phyloP scores from a whole-genome alignment of 495 filamentous ascomycete genomes.

The Penicillium cataractarum region DNA sequence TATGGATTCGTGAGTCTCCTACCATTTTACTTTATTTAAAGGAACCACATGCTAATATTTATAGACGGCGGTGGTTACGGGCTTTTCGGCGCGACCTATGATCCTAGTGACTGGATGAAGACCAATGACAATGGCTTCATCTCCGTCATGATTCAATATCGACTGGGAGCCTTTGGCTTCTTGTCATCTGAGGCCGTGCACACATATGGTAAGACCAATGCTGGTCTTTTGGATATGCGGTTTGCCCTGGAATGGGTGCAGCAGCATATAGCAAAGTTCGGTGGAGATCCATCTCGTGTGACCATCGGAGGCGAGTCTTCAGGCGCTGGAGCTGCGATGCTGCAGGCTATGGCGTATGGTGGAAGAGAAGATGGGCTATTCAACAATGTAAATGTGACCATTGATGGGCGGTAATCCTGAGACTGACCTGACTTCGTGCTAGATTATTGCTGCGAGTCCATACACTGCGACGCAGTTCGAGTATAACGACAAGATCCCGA shows the following conservation, averaged over 20 bases:
- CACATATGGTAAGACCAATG: neutral
- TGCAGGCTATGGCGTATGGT: neutral
- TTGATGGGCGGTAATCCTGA: neutral
- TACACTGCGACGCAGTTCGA: neutral
- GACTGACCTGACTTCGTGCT: neutral
- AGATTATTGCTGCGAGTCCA: neutral
- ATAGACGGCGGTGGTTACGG: neutral
- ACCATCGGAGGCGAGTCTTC: neutral
- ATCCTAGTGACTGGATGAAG: neutral
- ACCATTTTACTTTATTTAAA: neutral
- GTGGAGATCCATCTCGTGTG: neutral
- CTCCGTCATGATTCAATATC: neutral
- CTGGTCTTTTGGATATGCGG: neutral
- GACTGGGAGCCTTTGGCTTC: neutral
- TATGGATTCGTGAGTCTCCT: neutral
- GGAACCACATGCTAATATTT: neutral
- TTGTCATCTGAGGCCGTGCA: neutral
- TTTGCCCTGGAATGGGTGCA: neutral
- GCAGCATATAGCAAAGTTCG: neutral
- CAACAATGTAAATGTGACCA: neutral
- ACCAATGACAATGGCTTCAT: neutral
- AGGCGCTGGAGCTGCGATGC: neutral
- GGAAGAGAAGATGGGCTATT: neutral
- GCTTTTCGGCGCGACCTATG: neutral
- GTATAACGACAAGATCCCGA: neutral